Evolutionary conservation across 257 asterid species (phyloP).

Genomic region (Cynanchum wilfordii): DNA sequence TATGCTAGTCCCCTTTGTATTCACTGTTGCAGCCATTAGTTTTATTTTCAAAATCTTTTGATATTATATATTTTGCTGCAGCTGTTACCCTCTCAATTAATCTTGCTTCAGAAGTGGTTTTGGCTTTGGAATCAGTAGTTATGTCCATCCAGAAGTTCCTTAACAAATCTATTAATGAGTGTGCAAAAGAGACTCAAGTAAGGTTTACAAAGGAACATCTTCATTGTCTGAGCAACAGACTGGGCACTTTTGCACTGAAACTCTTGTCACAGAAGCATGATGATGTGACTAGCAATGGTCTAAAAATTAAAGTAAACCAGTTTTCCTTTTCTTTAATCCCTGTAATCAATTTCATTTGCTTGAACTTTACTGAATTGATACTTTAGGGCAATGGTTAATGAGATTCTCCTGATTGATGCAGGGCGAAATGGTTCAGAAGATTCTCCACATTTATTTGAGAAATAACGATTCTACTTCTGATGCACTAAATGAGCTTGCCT

Average conservation of each 20-base stretch:
- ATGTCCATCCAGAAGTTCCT: slow-evolving; percentile 51
- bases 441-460: slow-evolving; percentile 68
- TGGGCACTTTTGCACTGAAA: slow-evolving; percentile 54
- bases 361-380: neutral
- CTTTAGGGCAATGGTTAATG: slow-evolving; percentile 6
- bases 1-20: slow-evolving; percentile 23
- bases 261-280: slow-evolving; percentile 66
- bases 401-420: slow-evolving; percentile 29
- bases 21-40: neutral
- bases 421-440: slow-evolving; percentile 80
- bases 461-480: slow-evolving; percentile 56
- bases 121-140: slow-evolving; percentile 49
- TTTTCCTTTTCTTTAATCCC: slow-evolving; percentile 15
- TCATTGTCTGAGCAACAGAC: slow-evolving; percentile 52
- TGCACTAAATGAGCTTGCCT: slow-evolving; percentile 62
- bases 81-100: slow-evolving; percentile 58
- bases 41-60: neutral
- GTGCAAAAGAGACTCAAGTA: slow-evolving; percentile 32
- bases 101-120: slow-evolving; percentile 69
- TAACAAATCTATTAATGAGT: slow-evolving; percentile 32
- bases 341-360: neutral
- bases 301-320: slow-evolving; percentile 49
- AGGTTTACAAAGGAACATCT: slow-evolving; percentile 43
- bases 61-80: slow-evolving; percentile 33
- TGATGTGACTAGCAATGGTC: slow-evolving; percentile 43